Evolutionary conservation across 108 stramenopile species (phyloP).

Genomic region (Cyclotella distinguenda): DNA sequence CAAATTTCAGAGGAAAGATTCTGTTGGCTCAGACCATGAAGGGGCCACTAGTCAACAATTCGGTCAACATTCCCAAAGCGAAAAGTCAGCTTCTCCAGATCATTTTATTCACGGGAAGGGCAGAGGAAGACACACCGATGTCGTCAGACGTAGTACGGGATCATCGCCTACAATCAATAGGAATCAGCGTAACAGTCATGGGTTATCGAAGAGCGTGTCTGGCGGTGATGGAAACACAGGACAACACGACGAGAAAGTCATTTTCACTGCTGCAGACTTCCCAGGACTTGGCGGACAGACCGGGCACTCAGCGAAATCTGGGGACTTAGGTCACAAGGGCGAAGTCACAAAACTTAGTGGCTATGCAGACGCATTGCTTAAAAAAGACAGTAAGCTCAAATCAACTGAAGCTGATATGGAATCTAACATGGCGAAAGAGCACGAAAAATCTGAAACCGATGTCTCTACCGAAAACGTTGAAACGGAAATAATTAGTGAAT

Average conservation of each 20-base stretch:
- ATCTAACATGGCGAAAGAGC: not conserved
- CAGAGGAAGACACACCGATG: conserved; percentile 7
- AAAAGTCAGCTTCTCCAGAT: conserved; percentile 12
- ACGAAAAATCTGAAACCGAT: conserved; percentile 20
- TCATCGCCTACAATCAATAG: conserved; percentile 20
- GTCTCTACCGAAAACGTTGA: conserved; percentile 31
- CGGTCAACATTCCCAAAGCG: not conserved
- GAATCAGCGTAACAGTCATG: conserved; percentile 22
- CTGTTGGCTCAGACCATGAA: conserved; percentile 1
- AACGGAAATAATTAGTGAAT: conserved; percentile 30
- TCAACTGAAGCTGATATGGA: conserved; percentile 1
- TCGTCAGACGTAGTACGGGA: conserved; percentile 9
- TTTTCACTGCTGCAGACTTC: conserved; percentile 43
- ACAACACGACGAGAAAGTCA: conserved; percentile 24
- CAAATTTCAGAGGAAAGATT: conserved; percentile 7
- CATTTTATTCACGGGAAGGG: not conserved
- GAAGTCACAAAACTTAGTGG: conserved; percentile 23
- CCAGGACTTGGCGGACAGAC: conserved; percentile 41
- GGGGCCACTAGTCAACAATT: conserved; percentile 4
- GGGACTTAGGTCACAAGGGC: not conserved
- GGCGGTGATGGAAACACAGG: not conserved
- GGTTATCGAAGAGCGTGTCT: conserved; percentile 1
- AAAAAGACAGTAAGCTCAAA: conserved; percentile 16
- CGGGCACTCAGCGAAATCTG: not conserved
- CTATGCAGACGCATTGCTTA: conserved; percentile 43